phyloP scores from a whole-genome alignment of 2,329 filamentous ascomycete genomes.

The Dothideomycetes sp. region DNA sequence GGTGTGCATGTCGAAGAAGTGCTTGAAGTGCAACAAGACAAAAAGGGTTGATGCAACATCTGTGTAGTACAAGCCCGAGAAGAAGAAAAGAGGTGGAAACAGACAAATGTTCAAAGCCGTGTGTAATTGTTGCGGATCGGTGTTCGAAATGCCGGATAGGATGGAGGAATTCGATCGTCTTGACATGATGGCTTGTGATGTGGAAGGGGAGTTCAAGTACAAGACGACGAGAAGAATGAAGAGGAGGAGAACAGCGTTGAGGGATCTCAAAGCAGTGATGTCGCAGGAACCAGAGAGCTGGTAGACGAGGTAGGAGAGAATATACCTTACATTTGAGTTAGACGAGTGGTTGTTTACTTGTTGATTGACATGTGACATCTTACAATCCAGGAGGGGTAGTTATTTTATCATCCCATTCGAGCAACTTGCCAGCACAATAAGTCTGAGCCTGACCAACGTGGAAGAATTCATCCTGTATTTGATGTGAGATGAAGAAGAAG shows the following conservation, averaged over 20 bases:
- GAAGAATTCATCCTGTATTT: constrained; percentile 65
- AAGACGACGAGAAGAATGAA: constrained; percentile 20
- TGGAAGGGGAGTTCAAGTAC: constrained; percentile 8
- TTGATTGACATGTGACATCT: constrained; percentile 18
- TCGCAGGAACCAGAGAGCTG: constrained; percentile 28
- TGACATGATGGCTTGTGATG: background rate
- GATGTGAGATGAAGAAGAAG: constrained; percentile 12
- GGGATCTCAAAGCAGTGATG: constrained; percentile 23
- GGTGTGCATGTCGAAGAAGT: constrained; percentile 23
- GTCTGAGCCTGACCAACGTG: constrained; percentile 84
- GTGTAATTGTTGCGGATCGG: constrained; percentile 33
- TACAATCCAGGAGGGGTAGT: constrained; percentile 83
- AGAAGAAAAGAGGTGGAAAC: constrained; percentile 91
- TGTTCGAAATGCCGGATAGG: too few relatives aligned
- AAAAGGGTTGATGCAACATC: constrained; percentile 72
- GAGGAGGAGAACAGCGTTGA: constrained; percentile 28
- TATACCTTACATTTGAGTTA: constrained; percentile 34
- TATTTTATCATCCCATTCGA: constrained; percentile 89
- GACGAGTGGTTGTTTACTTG: background rate
- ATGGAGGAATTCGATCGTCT: constrained; percentile 11
- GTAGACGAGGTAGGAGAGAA: constrained; percentile 27
- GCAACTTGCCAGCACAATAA: constrained; percentile 67
- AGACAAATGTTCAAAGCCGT: constrained; percentile 68
- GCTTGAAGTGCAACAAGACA: constrained; percentile 59
- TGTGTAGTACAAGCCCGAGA: constrained; percentile 90